Percentiles rank a stretch among this genome's conserved stretches.
Conservation (phyloP, 1,284 basidiomycete species). For the Leccinum huronense region DNA sequence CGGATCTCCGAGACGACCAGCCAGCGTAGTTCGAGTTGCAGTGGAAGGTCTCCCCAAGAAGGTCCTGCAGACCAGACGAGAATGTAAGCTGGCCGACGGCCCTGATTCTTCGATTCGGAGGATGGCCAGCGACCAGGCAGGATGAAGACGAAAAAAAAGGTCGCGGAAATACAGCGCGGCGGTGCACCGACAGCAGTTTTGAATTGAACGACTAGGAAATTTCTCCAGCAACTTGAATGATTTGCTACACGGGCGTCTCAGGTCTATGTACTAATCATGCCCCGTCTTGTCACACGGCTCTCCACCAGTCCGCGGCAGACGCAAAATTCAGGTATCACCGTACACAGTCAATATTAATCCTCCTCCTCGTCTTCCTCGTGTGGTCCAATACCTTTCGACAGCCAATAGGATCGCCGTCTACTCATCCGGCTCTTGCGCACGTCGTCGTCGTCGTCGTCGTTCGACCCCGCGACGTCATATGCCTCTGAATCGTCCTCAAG, state of each 20-base stretch:
- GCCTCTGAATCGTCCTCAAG: conserved; percentile 25
- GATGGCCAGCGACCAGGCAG: conserved; percentile 1
- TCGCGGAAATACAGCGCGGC: conserved; percentile 1
- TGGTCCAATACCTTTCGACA: conserved; percentile 32
- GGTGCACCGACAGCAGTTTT: conserved; percentile 1
- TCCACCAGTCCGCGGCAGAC: background rate
- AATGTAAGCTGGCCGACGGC: conserved; percentile 11
- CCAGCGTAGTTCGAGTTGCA: conserved; percentile 19
- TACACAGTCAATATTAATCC: conserved; percentile 2
- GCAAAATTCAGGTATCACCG: background rate
- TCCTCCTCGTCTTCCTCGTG: conserved; percentile 34
- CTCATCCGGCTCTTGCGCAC: conserved; percentile 13
- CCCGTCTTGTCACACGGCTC: conserved; percentile 8
- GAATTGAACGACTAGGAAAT: conserved; percentile 8
- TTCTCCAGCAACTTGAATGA: conserved; percentile 7
- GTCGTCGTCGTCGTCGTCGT: conserved; percentile 21
- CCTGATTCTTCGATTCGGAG: conserved; percentile 19
- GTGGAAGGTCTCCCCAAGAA: conserved; percentile 5
- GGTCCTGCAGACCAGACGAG: conserved; percentile 1
- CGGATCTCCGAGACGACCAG: conserved; percentile 23
- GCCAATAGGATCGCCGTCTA: conserved; percentile 33
- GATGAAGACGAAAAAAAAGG: background rate
- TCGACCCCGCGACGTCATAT: conserved; percentile 18
- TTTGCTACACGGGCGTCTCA: conserved; percentile 8
- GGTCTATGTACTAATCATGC: conserved; percentile 1